phyloP scores from a whole-genome alignment of 768 basidiomycete species.

The Amanita phalloides region DNA sequence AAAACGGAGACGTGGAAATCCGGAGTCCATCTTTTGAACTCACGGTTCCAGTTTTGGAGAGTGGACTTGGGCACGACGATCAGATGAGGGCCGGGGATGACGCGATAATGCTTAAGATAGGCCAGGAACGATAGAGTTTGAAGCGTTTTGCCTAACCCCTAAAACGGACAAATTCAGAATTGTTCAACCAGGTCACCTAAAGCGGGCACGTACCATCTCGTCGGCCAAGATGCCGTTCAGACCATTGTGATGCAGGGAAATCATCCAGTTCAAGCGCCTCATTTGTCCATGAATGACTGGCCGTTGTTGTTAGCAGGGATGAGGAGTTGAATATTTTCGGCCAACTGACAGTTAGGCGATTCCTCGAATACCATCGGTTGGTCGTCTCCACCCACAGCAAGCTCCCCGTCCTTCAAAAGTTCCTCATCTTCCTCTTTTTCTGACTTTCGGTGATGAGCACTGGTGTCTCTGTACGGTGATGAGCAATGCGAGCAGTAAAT shows the following conservation, averaged over 20 bases:
- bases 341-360: conserved; percentile 67
- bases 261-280: conserved; percentile 96
- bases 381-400: conserved; percentile 72
- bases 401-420: conserved; percentile 77
- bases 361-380: conserved; percentile 93
- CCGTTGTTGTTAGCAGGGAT: neutral
- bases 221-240: conserved; percentile 96
- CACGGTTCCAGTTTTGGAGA: conserved; percentile 92
- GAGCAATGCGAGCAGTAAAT: neutral
- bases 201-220: conserved; percentile 58
- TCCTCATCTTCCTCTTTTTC: conserved; percentile 99
- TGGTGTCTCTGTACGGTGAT: conserved; percentile 45
- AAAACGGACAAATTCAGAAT: conserved; percentile 1
- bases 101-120: conserved; percentile 81
- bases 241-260: conserved; percentile 90
- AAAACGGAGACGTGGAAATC: conserved; percentile 76
- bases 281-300: conserved; percentile 71
- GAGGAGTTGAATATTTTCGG: conserved; percentile 9
- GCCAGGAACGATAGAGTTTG: conserved; percentile 97
- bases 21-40: conserved; percentile 86
- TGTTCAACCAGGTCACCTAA: neutral
- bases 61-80: conserved; percentile 99
- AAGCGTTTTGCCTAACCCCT: conserved; percentile 97
- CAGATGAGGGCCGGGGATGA: conserved; percentile 75
- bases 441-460: conserved; percentile 80